Evolutionary conservation across 2,329 filamentous ascomycete species (phyloP).

Genomic region (Neofusicoccum cordaticola): DNA sequence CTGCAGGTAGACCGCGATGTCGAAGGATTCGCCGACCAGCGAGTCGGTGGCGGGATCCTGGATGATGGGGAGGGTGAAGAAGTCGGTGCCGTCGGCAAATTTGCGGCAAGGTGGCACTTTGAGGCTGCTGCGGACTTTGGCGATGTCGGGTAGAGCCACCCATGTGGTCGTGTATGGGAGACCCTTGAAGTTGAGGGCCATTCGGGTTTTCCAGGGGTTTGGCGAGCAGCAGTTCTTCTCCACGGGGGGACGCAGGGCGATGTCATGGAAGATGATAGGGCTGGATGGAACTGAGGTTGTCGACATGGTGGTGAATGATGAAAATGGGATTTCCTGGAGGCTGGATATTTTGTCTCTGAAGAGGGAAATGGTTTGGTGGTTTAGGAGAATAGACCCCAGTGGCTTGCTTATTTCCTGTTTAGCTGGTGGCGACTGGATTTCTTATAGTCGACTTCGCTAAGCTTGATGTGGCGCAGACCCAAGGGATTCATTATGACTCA

Average conservation of each 20-base stretch:
- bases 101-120: slow-evolving; percentile 52
- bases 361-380: neutral
- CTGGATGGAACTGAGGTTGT: slow-evolving; percentile 26
- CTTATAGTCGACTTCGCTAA: no score
- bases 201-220: slow-evolving; percentile 53
- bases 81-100: slow-evolving; percentile 56
- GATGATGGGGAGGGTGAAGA: slow-evolving; percentile 60
- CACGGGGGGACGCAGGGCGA: slow-evolving; percentile 36
- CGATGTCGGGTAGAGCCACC: slow-evolving; percentile 54
- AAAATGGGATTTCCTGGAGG: neutral
- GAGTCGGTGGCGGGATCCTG: slow-evolving; percentile 42
- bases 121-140: slow-evolving; percentile 47
- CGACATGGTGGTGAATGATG: neutral
- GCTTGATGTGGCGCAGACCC: no score
- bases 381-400: neutral
- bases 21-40: slow-evolving; percentile 61
- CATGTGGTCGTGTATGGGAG: slow-evolving; percentile 51
- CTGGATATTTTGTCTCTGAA: neutral
- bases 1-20: slow-evolving; percentile 62
- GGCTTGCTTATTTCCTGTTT: neutral
- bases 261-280: slow-evolving; percentile 48
- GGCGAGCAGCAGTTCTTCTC: slow-evolving; percentile 42
- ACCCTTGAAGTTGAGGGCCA: slow-evolving; percentile 51
- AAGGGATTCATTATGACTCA: no score
- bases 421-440: no score